Base-by-base conservation (phyloP, 148 eudicot species). In the Camellia japonica region DNA sequence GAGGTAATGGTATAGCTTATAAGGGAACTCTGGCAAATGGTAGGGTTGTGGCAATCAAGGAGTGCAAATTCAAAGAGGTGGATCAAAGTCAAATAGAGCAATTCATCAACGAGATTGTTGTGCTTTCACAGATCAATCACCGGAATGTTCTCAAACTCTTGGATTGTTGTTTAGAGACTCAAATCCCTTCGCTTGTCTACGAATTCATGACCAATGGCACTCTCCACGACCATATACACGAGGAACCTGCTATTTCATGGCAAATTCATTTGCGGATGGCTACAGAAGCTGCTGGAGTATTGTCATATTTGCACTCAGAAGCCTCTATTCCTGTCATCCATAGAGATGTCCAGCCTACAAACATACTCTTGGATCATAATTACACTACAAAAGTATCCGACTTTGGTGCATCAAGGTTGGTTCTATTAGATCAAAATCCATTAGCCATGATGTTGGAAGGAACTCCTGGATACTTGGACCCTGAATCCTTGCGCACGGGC, bases 111-210 rank as follows among this genome's bases (percentile, higher is more conserved):
- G 55, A 79, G 23, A 6, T 79, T 4, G 6, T 61, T 18, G 56
- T 55, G 1, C 56, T 79, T 51, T 60, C 81, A 1, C 76, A 18
- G 12, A 49, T 79, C 51, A 58, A 54, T 10, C 81, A 79, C 15
- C 10, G 41, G 58, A 79, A 79, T 71, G 68, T 79, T 4, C 68
- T 71, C 4, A 71, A 79, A 42, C 49, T 79, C 12, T 1, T 79
- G 2, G 81, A 76, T 11, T 79, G 81, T 78, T 68, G 73, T 42
- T 59, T 78, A 3, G 80, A 78, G 80, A 68, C 64, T 6, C 47
- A 67, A 78, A 68, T 56, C 44, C 81, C 81, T 11, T 54, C 59
- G 6, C 59, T 79, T 4, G 81, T 79, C 2, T 71, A 70, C 19
- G 81, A 79, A 20, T 79, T 79, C 23, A 13, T 77, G 13, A 4